phyloP scores from a whole-genome alignment of 2,329 filamentous ascomycete species.

The Teratosphaeria destructans region DNA sequence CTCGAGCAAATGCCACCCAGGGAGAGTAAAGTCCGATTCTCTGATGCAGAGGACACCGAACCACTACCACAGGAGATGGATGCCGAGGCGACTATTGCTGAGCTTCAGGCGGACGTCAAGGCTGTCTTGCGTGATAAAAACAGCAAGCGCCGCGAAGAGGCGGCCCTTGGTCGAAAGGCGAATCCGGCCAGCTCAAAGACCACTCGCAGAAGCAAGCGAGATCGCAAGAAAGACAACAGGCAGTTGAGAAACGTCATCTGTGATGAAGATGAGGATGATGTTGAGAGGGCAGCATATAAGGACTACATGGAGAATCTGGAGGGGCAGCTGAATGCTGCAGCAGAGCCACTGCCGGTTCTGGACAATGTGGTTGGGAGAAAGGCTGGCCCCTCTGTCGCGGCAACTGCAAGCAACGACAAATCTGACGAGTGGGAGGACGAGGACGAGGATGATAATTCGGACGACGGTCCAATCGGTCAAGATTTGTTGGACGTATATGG shows the following conservation, averaged over 20 bases:
- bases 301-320: constrained; percentile 64
- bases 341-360: not conserved
- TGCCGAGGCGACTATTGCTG: constrained; percentile 12
- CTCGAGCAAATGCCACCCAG: constrained; percentile 8
- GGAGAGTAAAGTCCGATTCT: constrained; percentile 11
- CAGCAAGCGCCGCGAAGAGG: constrained; percentile 11
- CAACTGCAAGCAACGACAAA: constrained; percentile 2
- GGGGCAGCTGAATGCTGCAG: constrained; percentile 17
- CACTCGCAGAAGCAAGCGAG: constrained; percentile 18
- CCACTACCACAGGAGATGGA: constrained; percentile 1
- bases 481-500: constrained; percentile 15
- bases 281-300: constrained; percentile 33
- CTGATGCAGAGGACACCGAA: constrained; percentile 1
- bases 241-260: constrained; percentile 13
- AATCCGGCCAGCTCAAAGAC: not conserved
- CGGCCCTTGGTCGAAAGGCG: constrained; percentile 1
- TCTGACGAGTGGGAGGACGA: constrained; percentile 26
- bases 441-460: constrained; percentile 1
- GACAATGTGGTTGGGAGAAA: not conserved
- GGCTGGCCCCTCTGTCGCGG: not conserved
- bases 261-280: constrained; percentile 42
- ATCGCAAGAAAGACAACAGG: constrained; percentile 24
- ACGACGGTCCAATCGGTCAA: constrained; percentile 7
- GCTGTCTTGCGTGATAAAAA: constrained; percentile 16
- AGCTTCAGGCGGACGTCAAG: constrained; percentile 18